These are phyloP conservation scores for Yamadazyma jaroonii DNA, from an alignment of 1,139 yeast species.

Conservation along the genomic window DNA sequence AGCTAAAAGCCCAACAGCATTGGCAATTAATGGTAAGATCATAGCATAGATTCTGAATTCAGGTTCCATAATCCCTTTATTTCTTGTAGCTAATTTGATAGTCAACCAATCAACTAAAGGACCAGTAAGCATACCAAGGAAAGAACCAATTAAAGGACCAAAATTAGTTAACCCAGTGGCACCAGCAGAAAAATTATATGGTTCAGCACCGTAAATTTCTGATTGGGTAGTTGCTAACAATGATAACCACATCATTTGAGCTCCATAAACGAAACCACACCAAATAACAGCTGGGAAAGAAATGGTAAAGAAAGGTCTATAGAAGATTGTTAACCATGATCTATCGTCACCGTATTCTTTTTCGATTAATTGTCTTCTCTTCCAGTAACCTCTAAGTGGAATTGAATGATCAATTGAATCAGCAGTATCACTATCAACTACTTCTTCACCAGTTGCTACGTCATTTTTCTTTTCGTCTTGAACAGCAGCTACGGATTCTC, in stretches of 20 bases:
- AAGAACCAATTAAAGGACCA: conserved; percentile 38
- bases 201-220: conserved; percentile 32
- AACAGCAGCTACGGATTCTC: conserved; percentile 12
- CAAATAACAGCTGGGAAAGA: conserved; percentile 59
- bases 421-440: neutral
- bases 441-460: conserved; percentile 6
- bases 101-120: conserved; percentile 41
- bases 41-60: conserved; percentile 41
- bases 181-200: conserved; percentile 34
- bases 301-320: conserved; percentile 41
- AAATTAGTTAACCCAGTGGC: conserved; percentile 42
- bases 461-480: conserved; percentile 3
- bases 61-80: conserved; percentile 40
- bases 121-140: conserved; percentile 46
- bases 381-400: conserved; percentile 30
- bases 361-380: conserved; percentile 35
- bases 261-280: conserved; percentile 63
- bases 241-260: conserved; percentile 57
- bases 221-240: conserved; percentile 45
- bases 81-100: conserved; percentile 30
- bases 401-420: conserved; percentile 19
- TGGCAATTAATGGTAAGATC: conserved; percentile 36
- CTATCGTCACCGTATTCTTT: conserved; percentile 38
- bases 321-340: conserved; percentile 36
- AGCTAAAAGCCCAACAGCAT: conserved; percentile 39